Base-by-base conservation (phyloP, 257 asterid genomes). In the Solanum arcanum region DNA sequence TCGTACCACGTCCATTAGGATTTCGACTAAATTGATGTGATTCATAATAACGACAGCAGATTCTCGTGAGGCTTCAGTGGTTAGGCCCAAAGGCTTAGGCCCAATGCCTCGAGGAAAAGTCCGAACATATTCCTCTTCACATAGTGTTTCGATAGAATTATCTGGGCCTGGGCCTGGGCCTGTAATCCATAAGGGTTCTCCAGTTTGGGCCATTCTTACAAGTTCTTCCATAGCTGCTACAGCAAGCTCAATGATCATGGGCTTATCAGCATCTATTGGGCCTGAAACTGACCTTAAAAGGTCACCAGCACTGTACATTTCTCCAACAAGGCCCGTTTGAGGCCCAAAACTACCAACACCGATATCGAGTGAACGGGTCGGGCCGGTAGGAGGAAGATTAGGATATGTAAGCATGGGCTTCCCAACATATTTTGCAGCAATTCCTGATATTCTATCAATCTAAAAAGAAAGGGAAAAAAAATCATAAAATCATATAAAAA, bases 61-160 rank as follows among this genome's bases (percentile, higher is more conserved):
- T 88, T 95, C 98, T 12, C 98, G 84, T 0, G 99, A 96, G 3
- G 99, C 99, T 90, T 97, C 99, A 15, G 99, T 92, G 86, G 91
- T 93, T 89, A 94, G 89, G 20, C 99, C 98, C 90, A 93, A 47
- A 0, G 98, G 94, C 82, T 94, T 96, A 2, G 98, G 99, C 82
- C 98, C 99, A 15, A 97, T 95, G n/a, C 99, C 99, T 25, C 98
- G 93, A 42, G 99, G 98, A 87, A 97, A 95, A 5, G 92, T 88
- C 86, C 96, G 73, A 12, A 91, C 52, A 20, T 97, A 97, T 90
- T 97, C 99, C 20, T 96, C 98, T 74, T 95, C 98, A 27, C 89
- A 87, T 85, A 97, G 35, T 1, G 87, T 66, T 92, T 92, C 98
- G 3, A 46, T 77, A 1, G 86, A 76, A 77, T 35, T 90, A 7